These are phyloP conservation scores for Termitomyces titanicus DNA, from an alignment of 768 basidiomycete genomes.

Conservation along the genomic window DNA sequence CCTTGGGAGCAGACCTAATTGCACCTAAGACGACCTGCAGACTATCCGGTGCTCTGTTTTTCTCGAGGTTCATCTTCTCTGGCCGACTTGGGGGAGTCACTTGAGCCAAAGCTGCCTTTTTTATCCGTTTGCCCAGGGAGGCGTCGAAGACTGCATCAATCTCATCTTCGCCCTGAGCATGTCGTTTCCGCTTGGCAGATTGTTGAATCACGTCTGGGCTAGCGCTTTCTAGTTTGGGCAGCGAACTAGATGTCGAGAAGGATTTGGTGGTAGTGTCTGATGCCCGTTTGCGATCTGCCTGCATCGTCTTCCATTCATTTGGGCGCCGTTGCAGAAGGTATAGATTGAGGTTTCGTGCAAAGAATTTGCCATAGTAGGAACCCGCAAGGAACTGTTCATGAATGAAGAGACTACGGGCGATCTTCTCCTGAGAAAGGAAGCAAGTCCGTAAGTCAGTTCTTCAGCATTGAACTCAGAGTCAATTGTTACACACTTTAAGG, in stretches of 20 bases:
- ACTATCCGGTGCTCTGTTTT: constrained; percentile 27
- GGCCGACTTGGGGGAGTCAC: not conserved
- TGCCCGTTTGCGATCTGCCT: constrained; percentile 42
- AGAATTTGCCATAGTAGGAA: constrained; percentile 86
- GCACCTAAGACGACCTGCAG: constrained; percentile 54
- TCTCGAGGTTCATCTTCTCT: constrained; percentile 11
- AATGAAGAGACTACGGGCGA: constrained; percentile 73
- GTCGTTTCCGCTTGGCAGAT: constrained; percentile 38
- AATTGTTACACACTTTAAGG: constrained; percentile 61
- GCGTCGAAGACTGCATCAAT: constrained; percentile 72
- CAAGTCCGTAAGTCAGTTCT: not conserved
- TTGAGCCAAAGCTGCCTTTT: constrained; percentile 44
- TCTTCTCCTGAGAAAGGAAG: constrained; percentile 67
- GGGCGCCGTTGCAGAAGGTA: constrained; percentile 74
- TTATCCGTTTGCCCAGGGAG: constrained; percentile 54
- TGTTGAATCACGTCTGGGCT: not conserved
- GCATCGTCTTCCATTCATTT: constrained; percentile 79
- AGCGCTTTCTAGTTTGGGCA: not conserved
- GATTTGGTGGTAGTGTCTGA: constrained; percentile 12
- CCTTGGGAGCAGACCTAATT: constrained; percentile 53
- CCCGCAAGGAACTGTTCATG: constrained; percentile 69
- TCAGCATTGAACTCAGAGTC: not conserved
- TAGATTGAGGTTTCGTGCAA: constrained; percentile 74
- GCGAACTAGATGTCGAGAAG: not conserved
- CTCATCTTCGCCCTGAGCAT: constrained; percentile 50